Evolutionary conservation across 257 asterid species (phyloP).

Genomic region (Solanum sejunctum): DNA sequence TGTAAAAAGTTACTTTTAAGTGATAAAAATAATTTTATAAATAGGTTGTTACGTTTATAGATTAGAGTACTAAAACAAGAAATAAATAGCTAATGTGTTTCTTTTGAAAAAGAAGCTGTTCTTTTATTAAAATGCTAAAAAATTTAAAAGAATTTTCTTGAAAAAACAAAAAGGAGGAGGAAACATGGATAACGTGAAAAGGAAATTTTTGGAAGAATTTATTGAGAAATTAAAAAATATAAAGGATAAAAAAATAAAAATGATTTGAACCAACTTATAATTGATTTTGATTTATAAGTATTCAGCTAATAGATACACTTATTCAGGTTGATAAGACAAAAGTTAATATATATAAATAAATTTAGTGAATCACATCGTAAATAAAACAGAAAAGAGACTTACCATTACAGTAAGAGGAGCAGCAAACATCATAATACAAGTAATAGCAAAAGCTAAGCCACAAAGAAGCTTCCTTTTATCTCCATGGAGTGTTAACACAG

Average conservation of each 20-base stretch:
- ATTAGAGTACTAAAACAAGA: background rate
- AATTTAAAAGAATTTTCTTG: background rate
- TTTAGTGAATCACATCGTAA: too few species aligned
- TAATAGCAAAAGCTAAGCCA: constrained; percentile 47
- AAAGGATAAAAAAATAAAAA: background rate
- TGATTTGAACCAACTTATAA: background rate
- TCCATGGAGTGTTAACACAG: constrained; percentile 28
- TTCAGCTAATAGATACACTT: too few species aligned
- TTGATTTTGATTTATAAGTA: background rate
- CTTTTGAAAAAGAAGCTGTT: background rate
- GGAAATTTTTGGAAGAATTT: background rate
- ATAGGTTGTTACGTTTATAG: background rate
- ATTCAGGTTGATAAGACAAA: background rate
- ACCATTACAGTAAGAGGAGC: constrained; percentile 73
- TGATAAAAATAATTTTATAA: background rate
- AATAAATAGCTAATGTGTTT: background rate
- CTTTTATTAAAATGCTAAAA: background rate
- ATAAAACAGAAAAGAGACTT: background rate
- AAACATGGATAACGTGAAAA: background rate
- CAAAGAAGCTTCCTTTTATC: constrained; percentile 32
- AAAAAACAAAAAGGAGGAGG: background rate
- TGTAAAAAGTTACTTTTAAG: background rate
- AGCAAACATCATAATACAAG: constrained; percentile 72
- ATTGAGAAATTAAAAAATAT: background rate
- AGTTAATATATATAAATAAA: background rate